These are phyloP conservation scores for Alternaria sp. DNA, from an alignment of 2,329 filamentous ascomycete genomes.

Conservation along the genomic window DNA sequence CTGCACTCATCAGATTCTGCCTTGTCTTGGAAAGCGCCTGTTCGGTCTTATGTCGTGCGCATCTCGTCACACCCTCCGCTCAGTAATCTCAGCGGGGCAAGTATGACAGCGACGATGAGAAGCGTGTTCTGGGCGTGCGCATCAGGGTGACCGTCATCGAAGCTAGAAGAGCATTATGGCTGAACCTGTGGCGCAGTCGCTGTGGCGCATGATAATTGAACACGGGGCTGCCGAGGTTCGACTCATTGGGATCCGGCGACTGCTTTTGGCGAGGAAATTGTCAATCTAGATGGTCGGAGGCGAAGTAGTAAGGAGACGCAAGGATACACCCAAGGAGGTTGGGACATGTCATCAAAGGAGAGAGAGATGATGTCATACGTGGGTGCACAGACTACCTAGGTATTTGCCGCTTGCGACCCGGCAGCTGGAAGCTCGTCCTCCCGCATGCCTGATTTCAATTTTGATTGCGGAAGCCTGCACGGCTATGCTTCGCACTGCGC, in stretches of 20 bases:
- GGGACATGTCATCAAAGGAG: not conserved
- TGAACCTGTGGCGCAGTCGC: not conserved
- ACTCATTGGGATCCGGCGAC: too few species aligned
- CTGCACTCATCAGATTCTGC: not conserved
- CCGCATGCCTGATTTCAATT: not conserved
- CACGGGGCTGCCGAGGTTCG: not conserved
- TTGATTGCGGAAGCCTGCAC: not conserved
- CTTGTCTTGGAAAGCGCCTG: not conserved
- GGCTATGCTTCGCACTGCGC: not conserved
- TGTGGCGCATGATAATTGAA: not conserved
- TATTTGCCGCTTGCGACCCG: not conserved
- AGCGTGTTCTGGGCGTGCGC: not conserved
- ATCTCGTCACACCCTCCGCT: constrained; percentile 3
- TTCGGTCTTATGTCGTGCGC: constrained; percentile 1
- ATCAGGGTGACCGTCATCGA: not conserved
- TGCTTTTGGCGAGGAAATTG: not conserved
- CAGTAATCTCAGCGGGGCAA: not conserved
- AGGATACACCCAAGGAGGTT: not conserved
- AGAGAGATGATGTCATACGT: not conserved
- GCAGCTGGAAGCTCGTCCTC: not conserved
- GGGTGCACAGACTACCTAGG: not conserved
- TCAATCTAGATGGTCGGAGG: not conserved
- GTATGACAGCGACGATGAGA: not conserved
- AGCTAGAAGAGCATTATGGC: not conserved
- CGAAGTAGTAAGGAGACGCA: not conserved